phyloP scores from a whole-genome alignment of 495 filamentous ascomycete species.

The Penicillium longicatenatum region DNA sequence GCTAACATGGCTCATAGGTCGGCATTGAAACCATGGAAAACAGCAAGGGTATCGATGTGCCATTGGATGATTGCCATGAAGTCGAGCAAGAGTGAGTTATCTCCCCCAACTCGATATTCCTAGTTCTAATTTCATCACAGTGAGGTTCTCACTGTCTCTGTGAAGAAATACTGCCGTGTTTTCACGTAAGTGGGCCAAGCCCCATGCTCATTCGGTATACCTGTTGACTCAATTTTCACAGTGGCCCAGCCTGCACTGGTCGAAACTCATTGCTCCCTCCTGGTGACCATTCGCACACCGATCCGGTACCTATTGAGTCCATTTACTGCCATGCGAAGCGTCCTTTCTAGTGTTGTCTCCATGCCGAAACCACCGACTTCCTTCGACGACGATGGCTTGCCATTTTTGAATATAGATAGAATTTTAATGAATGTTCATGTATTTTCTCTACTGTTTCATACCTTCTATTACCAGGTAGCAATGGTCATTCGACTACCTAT shows the following conservation, averaged over 20 bases:
- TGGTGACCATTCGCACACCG: slow-evolving; percentile 26
- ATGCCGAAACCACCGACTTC: background rate
- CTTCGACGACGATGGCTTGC: background rate
- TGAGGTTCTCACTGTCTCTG: slow-evolving; percentile 25
- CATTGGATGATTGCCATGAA: slow-evolving; percentile 27
- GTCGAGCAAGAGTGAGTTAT: slow-evolving; percentile 30
- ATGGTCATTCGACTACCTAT: too few species aligned
- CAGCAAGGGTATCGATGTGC: slow-evolving; percentile 24
- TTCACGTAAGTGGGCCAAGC: slow-evolving; percentile 28
- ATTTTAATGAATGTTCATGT: background rate
- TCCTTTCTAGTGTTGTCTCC: slow-evolving; percentile 9
- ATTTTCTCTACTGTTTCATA: background rate
- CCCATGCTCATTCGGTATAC: background rate
- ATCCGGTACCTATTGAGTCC: slow-evolving; percentile 29
- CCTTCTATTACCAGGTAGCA: background rate
- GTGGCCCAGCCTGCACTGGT: slow-evolving; percentile 31
- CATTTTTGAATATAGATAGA: background rate
- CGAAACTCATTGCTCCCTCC: slow-evolving; percentile 29
- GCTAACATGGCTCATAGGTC: slow-evolving; percentile 16
- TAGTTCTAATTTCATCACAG: slow-evolving; percentile 11
- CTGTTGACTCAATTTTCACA: slow-evolving; percentile 1
- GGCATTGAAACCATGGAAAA: slow-evolving; percentile 26
- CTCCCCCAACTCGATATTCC: background rate
- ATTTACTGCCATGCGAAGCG: slow-evolving; percentile 28
- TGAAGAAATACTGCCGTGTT: slow-evolving; percentile 27